Evolutionary conservation across 73 alveolate genomes (phyloP).

Genomic region (Paramecium tetraurelia): DNA sequence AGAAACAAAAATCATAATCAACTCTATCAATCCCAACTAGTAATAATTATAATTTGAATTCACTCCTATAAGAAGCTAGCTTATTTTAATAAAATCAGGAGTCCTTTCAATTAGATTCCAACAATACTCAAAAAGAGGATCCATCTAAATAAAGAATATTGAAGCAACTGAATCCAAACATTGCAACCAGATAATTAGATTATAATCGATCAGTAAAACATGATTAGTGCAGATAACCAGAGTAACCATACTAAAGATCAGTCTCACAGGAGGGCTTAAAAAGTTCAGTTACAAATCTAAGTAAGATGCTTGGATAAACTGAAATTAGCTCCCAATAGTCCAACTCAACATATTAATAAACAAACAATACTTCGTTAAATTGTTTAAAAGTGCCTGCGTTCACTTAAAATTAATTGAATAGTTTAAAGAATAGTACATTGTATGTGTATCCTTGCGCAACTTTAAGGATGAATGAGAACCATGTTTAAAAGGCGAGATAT

Average conservation of each 20-base stretch:
- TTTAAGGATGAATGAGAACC: constrained; percentile 33
- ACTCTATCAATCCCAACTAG: constrained; percentile 25
- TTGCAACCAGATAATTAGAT: neutral
- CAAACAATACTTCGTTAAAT: neutral
- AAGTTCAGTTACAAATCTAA: neutral
- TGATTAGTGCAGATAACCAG: neutral
- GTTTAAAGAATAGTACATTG: neutral
- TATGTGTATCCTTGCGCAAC: constrained; percentile 4
- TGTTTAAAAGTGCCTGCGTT: neutral
- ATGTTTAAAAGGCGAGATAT: neutral
- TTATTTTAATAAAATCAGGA: constrained; percentile 29
- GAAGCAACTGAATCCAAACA: neutral
- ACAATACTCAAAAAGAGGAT: neutral
- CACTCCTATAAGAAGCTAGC: constrained; percentile 7
- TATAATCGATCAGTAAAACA: neutral
- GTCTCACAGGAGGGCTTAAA: constrained; percentile 7
- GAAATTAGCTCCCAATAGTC: neutral
- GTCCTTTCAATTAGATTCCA: neutral
- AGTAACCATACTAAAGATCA: neutral
- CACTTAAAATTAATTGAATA: neutral
- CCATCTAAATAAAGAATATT: neutral
- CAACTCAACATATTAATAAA: neutral
- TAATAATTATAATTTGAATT: constrained; percentile 6
- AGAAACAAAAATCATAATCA: constrained; percentile 21
- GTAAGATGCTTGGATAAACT: neutral